Conservation (phyloP, 1,139 yeast species). For the Saccharomyces pastorianus region DNA sequence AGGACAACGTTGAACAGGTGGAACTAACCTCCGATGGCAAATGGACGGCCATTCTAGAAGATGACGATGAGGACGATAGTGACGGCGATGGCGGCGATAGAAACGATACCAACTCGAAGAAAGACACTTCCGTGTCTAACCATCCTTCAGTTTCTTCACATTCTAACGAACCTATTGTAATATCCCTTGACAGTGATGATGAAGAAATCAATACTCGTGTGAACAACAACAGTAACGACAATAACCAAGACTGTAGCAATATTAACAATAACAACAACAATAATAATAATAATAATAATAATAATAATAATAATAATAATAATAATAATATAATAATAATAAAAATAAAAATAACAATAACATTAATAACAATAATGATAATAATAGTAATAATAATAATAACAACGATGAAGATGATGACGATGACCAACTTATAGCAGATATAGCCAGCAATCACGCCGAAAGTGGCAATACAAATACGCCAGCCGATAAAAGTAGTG, state of each 20-base stretch:
- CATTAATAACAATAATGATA: neutral
- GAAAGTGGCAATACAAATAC: conserved; percentile 1
- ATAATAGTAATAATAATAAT: too few species aligned
- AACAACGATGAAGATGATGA: conserved; percentile 1
- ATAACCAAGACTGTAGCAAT: neutral
- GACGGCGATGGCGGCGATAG: conserved; percentile 7
- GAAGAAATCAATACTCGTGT: conserved; percentile 1
- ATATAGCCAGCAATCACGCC: neutral
- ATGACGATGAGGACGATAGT: conserved; percentile 13
- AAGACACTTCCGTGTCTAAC: neutral
- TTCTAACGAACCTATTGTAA: conserved; percentile 23
- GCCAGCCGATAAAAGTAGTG: neutral
- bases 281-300: neutral
- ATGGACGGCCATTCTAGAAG: conserved; percentile 41
- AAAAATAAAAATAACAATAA: conserved; percentile 5
- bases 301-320: neutral
- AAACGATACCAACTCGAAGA: neutral
- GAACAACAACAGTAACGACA: neutral
- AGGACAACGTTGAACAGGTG: conserved; percentile 45
- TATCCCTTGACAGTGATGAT: conserved; percentile 28
- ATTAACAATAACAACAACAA: neutral
- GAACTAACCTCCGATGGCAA: conserved; percentile 50
- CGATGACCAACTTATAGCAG: conserved; percentile 3
- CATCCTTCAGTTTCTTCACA: neutral
- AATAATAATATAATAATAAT: conserved; percentile 6